Conservation (phyloP, 2,329 filamentous ascomycete species). For the Cryphonectria carpinicola region DNA sequence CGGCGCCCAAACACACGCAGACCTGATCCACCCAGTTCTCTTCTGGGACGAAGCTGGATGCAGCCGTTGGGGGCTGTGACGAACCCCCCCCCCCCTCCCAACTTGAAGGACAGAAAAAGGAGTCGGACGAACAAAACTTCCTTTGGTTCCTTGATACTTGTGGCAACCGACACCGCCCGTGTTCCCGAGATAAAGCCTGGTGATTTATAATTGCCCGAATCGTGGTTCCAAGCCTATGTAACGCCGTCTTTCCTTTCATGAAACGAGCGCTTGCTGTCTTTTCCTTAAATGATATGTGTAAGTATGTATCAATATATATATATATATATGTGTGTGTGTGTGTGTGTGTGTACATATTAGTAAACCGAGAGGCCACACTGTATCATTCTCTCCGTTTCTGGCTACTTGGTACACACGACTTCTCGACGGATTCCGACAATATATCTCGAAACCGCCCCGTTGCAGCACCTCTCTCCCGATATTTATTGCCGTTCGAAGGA, state of each 20-base stretch:
- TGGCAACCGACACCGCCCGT: not conserved
- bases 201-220: not conserved
- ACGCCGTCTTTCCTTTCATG: not conserved
- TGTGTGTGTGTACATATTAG: no score
- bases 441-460: no score
- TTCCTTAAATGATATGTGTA: no score
- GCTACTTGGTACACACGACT: no score
- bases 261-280: no score
- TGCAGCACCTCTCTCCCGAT: no score
- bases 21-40: not conserved
- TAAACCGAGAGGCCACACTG: no score
- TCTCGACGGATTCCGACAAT: no score
- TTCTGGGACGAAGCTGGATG: not conserved
- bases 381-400: no score
- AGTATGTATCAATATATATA: no score
- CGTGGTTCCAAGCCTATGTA: not conserved
- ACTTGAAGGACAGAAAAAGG: not conserved
- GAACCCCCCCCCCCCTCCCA: not conserved
- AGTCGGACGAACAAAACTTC: not conserved
- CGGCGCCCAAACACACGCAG: not conserved
- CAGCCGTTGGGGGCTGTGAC: not conserved
- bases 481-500: no score
- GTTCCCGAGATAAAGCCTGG: not conserved
- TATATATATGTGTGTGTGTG: no score
- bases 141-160: not conserved